Conservation (phyloP, 371 early-diverging fungal genomes). For the Actinomortierella wolfii region DNA sequence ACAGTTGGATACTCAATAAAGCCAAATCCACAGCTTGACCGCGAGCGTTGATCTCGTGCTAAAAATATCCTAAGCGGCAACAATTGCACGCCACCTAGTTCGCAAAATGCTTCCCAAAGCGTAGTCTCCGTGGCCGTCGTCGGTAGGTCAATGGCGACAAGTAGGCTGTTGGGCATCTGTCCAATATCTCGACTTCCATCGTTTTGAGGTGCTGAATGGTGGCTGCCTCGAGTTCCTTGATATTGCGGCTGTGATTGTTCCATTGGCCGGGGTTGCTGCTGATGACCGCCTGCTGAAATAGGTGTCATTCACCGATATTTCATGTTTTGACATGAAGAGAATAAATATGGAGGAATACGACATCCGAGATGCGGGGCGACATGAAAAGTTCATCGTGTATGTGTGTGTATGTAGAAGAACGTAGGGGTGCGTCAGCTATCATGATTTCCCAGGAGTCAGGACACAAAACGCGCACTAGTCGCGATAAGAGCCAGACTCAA, state of each 20-base stretch:
- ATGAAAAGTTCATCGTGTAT: too few relatives aligned
- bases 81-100: constrained; percentile 18
- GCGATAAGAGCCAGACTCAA: too few relatives aligned
- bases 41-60: constrained; percentile 29
- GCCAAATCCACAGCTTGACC: constrained; percentile 34
- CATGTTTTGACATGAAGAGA: neutral
- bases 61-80: constrained; percentile 16
- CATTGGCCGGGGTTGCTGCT: neutral
- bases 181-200: constrained; percentile 38
- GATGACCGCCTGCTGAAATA: neutral
- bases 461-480: too few relatives aligned
- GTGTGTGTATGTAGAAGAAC: too few relatives aligned
- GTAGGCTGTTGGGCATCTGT: constrained; percentile 25
- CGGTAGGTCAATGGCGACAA: constrained; percentile 25
- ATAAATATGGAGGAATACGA: constrained; percentile 18
- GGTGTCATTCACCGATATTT: neutral
- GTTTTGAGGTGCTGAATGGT: constrained; percentile 5
- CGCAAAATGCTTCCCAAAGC: constrained; percentile 25
- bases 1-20: constrained; percentile 30
- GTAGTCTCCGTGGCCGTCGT: constrained; percentile 27
- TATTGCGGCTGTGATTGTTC: neutral
- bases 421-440: too few relatives aligned
- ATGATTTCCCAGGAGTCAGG: too few relatives aligned
- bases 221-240: neutral
- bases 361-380: constrained; percentile 4